Evolutionary conservation across 495 filamentous ascomycete species (phyloP), one percentile per base, ranked within the genome.

Genomic region (Aspergillus sclerotioniger): DNA sequence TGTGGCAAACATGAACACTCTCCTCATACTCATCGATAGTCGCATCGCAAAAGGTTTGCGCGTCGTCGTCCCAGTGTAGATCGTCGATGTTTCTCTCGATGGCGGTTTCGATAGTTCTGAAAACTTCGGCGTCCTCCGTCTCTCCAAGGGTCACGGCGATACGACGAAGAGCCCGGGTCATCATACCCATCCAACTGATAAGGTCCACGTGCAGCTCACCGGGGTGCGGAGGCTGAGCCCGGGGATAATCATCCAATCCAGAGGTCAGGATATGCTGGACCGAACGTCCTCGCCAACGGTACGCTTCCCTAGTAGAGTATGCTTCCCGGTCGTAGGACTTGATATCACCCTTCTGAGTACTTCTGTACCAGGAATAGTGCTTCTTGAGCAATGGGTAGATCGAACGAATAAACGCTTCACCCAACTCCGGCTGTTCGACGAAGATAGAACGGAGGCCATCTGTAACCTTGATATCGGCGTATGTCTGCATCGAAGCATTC

Each of bases 11-110:
- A 39, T 92, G 86, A 39, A 82, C 74, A 64, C 88, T 87, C 73
- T 98, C 94, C 71, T 97, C 94, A 63, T 87, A 97, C 43, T 92
- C 94, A 62, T 98, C 94, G 56, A 98, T 90, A 1, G 92, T 97
- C 6, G 92, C 90, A 67, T 98, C 94, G 67, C 94, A 98, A 76
- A 90, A 98, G 53, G 87, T 90, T 56, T 90, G 81, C 15, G 82
- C 84, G 58, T 81, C 79, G 52, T 90, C 83, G 47, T 84, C 84
- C 94, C 94, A 98, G 73, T 98, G 94, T 50, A 98, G 79, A 66
- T 95, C 93, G 57, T 96, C 90, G 51, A 96, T 86, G 71, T 98
- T 98, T 59, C 82, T 87, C 51, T 84, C 77, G 65, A 98, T 94
- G 37, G 87, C 92, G 17, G 80, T 85, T 59, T 92, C 84, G 53